A percentile compares a stretch with the other conserved stretches of the same genome.
Evolutionary conservation across 306 rosid genomes (phyloP).

Genomic region (Comarum palustre): DNA sequence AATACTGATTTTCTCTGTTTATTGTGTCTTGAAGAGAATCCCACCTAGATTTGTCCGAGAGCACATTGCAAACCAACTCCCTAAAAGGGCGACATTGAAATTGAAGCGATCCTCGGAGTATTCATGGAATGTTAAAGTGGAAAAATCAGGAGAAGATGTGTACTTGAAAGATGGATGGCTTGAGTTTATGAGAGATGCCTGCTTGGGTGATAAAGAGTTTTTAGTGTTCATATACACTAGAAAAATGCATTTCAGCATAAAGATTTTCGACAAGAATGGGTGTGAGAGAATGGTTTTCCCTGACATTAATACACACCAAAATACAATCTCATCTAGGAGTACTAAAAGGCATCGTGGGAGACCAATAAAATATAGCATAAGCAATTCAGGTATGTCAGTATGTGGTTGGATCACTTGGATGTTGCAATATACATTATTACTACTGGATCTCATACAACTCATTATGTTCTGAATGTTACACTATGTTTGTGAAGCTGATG

Average conservation of each 20-base stretch:
- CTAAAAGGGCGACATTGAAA: conserved; percentile 4
- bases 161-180: conserved; percentile 18
- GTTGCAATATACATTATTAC: neutral
- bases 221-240: conserved; percentile 13
- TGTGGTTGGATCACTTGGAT: neutral
- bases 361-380: conserved; percentile 13
- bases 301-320: neutral
- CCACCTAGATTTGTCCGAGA: conserved; percentile 10
- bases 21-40: conserved; percentile 10
- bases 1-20: neutral
- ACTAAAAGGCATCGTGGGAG: conserved; percentile 1
- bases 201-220: conserved; percentile 7
- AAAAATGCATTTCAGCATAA: conserved; percentile 8
- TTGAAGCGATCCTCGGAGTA: conserved; percentile 2
- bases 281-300: conserved; percentile 16
- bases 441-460: neutral
- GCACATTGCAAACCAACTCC: conserved; percentile 10
- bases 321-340: neutral
- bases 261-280: conserved; percentile 4
- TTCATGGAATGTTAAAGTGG: conserved; percentile 1
- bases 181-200: conserved; percentile 9
- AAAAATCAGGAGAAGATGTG: neutral
- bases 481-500: neutral
- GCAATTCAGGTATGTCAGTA: neutral
- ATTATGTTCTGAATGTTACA: too few relatives aligned